phyloP scores from a whole-genome alignment of 768 basidiomycete species.

The Xerocomellus dryophilus region DNA sequence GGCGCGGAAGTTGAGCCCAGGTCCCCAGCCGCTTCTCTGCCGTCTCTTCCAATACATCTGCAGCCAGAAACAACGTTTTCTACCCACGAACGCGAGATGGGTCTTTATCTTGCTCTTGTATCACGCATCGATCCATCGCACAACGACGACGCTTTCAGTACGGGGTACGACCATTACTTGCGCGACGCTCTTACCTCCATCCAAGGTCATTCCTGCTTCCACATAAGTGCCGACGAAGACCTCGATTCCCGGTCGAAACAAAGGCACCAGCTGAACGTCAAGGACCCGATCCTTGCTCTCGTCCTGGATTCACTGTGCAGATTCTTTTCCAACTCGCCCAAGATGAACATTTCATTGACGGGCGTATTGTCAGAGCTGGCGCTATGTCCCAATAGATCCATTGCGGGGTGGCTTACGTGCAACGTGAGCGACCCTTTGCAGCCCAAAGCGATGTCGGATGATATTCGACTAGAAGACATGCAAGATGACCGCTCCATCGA shows the following conservation, averaged over 20 bases:
- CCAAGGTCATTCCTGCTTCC: slow-evolving; percentile 61
- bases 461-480: slow-evolving; percentile 39
- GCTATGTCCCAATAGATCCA: slow-evolving; percentile 78
- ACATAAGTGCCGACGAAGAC: slow-evolving; percentile 41
- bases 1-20: slow-evolving; percentile 23
- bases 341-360: slow-evolving; percentile 85
- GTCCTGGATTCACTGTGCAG: slow-evolving; percentile 67
- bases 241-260: slow-evolving; percentile 38
- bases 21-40: slow-evolving; percentile 12
- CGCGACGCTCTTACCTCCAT: slow-evolving; percentile 69
- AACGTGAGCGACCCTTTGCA: slow-evolving; percentile 41
- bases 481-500: slow-evolving; percentile 83
- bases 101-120: slow-evolving; percentile 72
- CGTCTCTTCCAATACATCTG: slow-evolving; percentile 39
- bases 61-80: slow-evolving; percentile 72
- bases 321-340: slow-evolving; percentile 85
- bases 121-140: slow-evolving; percentile 75
- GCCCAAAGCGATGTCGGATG: slow-evolving; percentile 6
- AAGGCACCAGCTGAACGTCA: slow-evolving; percentile 76
- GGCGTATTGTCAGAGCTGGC: slow-evolving; percentile 78
- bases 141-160: slow-evolving; percentile 71
- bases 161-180: slow-evolving; percentile 82
- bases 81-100: slow-evolving; percentile 84
- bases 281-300: slow-evolving; percentile 69
- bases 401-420: slow-evolving; percentile 88